phyloP scores from a whole-genome alignment of 2,329 filamentous ascomycete species.

The Bipolaris zeicola region DNA sequence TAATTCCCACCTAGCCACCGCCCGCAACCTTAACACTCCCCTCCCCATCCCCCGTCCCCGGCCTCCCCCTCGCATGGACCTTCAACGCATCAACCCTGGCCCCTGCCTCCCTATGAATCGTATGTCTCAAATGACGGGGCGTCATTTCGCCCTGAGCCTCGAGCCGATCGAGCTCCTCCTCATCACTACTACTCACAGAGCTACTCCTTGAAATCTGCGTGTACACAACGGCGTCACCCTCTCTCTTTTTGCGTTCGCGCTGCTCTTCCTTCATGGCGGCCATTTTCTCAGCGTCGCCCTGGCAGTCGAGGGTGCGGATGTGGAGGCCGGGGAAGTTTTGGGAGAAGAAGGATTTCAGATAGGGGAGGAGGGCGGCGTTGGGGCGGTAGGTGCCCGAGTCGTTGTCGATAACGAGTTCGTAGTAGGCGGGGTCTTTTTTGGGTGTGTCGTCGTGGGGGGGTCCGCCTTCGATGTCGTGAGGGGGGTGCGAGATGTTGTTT shows the following conservation, averaged over 20 bases:
- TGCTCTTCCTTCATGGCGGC: conserved; percentile 77
- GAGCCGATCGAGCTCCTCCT: conserved; percentile 59
- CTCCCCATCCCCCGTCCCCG: conserved; percentile 27
- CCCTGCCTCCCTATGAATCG: conserved; percentile 32
- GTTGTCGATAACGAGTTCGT: conserved; percentile 93
- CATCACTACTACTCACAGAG: conserved; percentile 61
- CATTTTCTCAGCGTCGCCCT: conserved; percentile 72
- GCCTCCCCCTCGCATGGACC: conserved; percentile 31
- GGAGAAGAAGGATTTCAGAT: conserved; percentile 72
- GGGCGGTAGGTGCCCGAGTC: conserved; percentile 93
- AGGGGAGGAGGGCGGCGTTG: conserved; percentile 74
- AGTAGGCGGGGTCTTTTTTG: conserved; percentile 62
- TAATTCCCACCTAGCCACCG: no score
- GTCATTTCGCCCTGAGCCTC: conserved; percentile 31
- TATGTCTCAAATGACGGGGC: conserved; percentile 36
- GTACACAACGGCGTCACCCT: conserved; percentile 60
- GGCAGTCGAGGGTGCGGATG: conserved; percentile 75
- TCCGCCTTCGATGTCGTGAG: conserved; percentile 55
- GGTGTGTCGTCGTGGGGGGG: conserved; percentile 46
- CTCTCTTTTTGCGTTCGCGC: conserved; percentile 71
- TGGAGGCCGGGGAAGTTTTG: conserved; percentile 78
- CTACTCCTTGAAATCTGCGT: conserved; percentile 57
- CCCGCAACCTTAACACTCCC: not conserved
- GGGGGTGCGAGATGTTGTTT: conserved; percentile 57
- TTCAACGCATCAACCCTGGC: conserved; percentile 33